Base-by-base conservation (phyloP, 306 rosid genomes). In the Prunus armeniaca region DNA sequence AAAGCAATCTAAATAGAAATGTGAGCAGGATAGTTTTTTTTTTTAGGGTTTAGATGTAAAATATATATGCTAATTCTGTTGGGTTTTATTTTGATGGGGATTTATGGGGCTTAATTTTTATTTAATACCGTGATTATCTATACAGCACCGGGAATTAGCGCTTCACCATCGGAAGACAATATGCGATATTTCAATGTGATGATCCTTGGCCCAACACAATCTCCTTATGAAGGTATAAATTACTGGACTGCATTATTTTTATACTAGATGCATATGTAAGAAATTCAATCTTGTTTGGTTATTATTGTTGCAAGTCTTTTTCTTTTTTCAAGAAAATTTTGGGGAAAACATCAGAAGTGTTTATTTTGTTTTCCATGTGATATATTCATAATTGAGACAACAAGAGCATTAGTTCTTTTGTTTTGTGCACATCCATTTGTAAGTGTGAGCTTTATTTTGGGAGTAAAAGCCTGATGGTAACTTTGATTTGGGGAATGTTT, bases 181-280 rank as follows among this genome's bases (percentile, higher is more conserved):
- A 94, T 94, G 98, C 85, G 98, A 12, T 94, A 94, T 78, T 94
- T 94, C 82, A 94, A 94, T 81, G 98, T 92, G 83, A 94, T 92
- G 97, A 94, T 94, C 76, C 98, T 94, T 57, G 98, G 98, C 70
- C 98, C 98, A 0, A 90, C 98, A 6, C 98, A 94, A 86, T 94
- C 98, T 17, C 98, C 98, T 15, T 94, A 92, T 71, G 98, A 94
- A 90, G 98, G 98, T 89, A 81, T 51, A 58, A 61, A 65, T 65
- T 12, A 71, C 28, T 43, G 68, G 27, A 58, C 51, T 56, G 45
- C 12, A 9, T 73, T 43, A 14, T 43, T 61, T 73, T 41, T 73
- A 56, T 19, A 63, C 34, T 19, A 3, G 6, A 0, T 12, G 20
- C 20, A 9, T 32, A 34, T 65, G 49, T 18, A 34, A 41, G 47